Evolutionary conservation across 2,329 filamentous ascomycete species (phyloP).

Genomic region (Clarireedia hainanense): DNA sequence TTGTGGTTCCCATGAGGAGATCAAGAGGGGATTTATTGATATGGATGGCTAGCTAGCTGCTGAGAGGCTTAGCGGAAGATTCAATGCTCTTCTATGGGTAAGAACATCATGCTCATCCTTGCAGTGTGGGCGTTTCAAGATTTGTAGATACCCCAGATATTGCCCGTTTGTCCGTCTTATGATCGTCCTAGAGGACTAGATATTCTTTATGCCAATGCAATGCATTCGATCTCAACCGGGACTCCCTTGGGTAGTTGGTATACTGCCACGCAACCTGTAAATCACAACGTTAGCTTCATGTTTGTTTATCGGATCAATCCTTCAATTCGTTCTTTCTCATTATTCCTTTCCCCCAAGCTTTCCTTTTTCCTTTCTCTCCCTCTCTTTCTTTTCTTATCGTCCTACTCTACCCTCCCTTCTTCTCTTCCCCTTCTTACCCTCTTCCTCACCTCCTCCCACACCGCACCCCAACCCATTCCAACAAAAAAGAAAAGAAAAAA

Average conservation of each 20-base stretch:
- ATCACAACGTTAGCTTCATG: neutral
- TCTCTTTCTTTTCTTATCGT: no score
- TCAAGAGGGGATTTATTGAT: no score
- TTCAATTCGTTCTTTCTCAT: neutral
- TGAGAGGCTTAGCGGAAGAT: no score
- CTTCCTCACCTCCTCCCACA: no score
- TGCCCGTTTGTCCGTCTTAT: neutral
- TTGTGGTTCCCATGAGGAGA: no score
- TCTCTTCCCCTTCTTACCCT: no score
- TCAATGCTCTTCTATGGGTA: no score
- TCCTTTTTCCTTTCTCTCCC: neutral
- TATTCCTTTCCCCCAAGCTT: neutral
- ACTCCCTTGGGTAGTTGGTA: conserved; percentile 84
- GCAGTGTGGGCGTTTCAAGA: neutral
- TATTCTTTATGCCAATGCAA: conserved; percentile 54
- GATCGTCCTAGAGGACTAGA: no score
- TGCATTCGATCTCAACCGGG: conserved; percentile 86
- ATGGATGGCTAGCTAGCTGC: no score
- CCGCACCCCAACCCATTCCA: no score
- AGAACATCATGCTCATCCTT: no score
- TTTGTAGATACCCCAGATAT: neutral
- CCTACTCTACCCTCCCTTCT: no score
- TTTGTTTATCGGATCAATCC: neutral
- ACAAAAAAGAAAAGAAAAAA: neutral
- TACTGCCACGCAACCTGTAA: conserved; percentile 66